A percentile compares a stretch with the other conserved stretches of the same genome.
These are phyloP conservation scores for Coniochaeta sp. DNA, from an alignment of 2,329 filamentous ascomycete species.

Conservation along the genomic window DNA sequence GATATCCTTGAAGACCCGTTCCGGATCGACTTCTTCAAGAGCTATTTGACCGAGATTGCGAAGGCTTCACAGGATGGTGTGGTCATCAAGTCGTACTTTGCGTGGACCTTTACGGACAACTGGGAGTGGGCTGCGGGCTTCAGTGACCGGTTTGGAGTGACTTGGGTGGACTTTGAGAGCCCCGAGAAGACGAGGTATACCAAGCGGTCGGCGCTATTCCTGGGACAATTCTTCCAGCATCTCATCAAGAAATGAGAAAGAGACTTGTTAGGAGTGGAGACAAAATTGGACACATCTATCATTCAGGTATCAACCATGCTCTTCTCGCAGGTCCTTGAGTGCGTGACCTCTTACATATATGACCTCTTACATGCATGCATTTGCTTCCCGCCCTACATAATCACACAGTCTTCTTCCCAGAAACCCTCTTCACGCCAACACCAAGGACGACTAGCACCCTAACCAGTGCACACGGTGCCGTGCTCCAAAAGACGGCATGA, in stretches of 20 bases:
- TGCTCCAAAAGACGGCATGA: constrained; percentile 16
- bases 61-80: constrained; percentile 27
- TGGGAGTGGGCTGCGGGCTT: constrained; percentile 36
- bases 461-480: constrained; percentile 18
- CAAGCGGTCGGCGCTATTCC: constrained; percentile 22
- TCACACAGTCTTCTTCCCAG: background rate
- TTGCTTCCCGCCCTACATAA: background rate
- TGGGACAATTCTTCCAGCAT: constrained; percentile 21
- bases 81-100: constrained; percentile 31
- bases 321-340: background rate
- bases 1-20: constrained; percentile 28
- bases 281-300: too few relatives aligned
- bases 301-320: too few relatives aligned
- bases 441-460: constrained; percentile 21
- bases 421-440: constrained; percentile 13
- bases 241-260: constrained; percentile 12
- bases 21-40: constrained; percentile 28
- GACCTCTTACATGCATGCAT: too few relatives aligned
- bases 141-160: constrained; percentile 29
- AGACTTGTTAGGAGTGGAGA: too few relatives aligned
- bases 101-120: constrained; percentile 33
- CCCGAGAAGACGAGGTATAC: constrained; percentile 25
- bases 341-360: background rate
- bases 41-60: constrained; percentile 28
- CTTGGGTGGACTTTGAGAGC: constrained; percentile 30